A percentile compares a stretch with the other conserved stretches of the same genome.
Evolutionary conservation across 1,139 yeast genomes (phyloP).

Genomic region (Pichiaceae sp.): DNA sequence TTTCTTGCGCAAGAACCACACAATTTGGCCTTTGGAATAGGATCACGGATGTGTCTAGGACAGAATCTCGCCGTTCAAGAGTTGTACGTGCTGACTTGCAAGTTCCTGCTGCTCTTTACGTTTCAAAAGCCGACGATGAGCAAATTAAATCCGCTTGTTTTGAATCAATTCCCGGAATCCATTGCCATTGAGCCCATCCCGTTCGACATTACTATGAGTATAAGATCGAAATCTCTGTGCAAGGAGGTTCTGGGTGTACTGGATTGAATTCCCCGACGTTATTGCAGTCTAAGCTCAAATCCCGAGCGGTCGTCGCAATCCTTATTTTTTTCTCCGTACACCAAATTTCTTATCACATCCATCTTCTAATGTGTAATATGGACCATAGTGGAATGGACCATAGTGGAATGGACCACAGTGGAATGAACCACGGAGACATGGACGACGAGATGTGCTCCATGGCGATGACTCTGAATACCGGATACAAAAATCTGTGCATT

Average conservation of each 20-base stretch:
- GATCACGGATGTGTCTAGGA: constrained; percentile 66
- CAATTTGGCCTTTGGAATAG: constrained; percentile 51
- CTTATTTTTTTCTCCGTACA: no score
- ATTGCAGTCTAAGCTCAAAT: no score
- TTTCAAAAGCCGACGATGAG: constrained; percentile 32
- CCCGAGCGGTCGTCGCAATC: no score
- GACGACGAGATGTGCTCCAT: constrained; percentile 22
- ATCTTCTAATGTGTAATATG: no score
- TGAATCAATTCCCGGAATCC: constrained; percentile 42
- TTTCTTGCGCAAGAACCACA: constrained; percentile 32
- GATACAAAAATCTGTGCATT: constrained; percentile 24
- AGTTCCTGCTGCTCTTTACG: constrained; percentile 30
- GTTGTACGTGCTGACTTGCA: constrained; percentile 39
- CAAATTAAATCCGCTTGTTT: constrained; percentile 40
- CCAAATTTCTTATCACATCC: no score
- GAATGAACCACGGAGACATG: constrained; percentile 14
- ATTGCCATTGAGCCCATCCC: constrained; percentile 52
- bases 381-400: background rate
- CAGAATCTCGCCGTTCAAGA: constrained; percentile 54
- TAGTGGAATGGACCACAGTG: constrained; percentile 6
- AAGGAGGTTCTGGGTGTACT: no score
- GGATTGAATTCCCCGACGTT: background rate
- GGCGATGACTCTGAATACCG: constrained; percentile 25
- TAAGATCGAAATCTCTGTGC: constrained; percentile 15
- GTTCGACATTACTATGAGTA: constrained; percentile 30